Evolutionary conservation across 192 early-diverging fungal species (phyloP).

Genomic region (Allomyces macrogynus): DNA sequence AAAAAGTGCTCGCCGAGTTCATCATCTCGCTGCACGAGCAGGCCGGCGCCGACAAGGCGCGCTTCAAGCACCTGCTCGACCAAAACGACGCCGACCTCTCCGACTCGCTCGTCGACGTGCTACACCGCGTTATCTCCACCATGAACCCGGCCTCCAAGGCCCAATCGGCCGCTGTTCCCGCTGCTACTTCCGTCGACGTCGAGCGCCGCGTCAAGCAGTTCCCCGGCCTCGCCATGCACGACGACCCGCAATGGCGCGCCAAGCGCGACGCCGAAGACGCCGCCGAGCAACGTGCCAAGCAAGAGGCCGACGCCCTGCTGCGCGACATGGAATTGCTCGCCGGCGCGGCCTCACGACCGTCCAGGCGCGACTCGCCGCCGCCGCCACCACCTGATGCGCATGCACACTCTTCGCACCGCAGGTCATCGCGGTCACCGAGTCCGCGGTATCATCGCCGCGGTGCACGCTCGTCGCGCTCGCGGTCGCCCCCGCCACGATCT

Average conservation of each 20-base stretch:
- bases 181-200: slow-evolving; percentile 2
- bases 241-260: slow-evolving; percentile 17
- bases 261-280: slow-evolving; percentile 8
- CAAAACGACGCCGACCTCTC: slow-evolving; percentile 65
- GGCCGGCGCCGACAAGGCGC: slow-evolving; percentile 24
- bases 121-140: slow-evolving; percentile 74
- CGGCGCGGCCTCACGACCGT: neutral
- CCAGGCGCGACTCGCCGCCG: neutral
- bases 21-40: slow-evolving; percentile 68
- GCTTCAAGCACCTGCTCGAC: slow-evolving; percentile 47
- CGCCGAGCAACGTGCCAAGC: slow-evolving; percentile 9
- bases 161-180: slow-evolving; percentile 2
- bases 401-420: too few relatives aligned
- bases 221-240: slow-evolving; percentile 22
- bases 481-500: too few relatives aligned
- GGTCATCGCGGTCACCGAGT: too few relatives aligned
- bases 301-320: slow-evolving; percentile 11
- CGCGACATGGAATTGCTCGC: slow-evolving; percentile 23
- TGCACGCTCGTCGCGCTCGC: too few relatives aligned
- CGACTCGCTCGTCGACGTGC: slow-evolving; percentile 53
- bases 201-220: slow-evolving; percentile 8
- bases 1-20: slow-evolving; percentile 81
- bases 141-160: slow-evolving; percentile 44
- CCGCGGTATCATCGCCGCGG: too few relatives aligned
- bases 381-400: too few relatives aligned